Conservation (phyloP, 257 asterid species). For the Primulina tabacum region DNA sequence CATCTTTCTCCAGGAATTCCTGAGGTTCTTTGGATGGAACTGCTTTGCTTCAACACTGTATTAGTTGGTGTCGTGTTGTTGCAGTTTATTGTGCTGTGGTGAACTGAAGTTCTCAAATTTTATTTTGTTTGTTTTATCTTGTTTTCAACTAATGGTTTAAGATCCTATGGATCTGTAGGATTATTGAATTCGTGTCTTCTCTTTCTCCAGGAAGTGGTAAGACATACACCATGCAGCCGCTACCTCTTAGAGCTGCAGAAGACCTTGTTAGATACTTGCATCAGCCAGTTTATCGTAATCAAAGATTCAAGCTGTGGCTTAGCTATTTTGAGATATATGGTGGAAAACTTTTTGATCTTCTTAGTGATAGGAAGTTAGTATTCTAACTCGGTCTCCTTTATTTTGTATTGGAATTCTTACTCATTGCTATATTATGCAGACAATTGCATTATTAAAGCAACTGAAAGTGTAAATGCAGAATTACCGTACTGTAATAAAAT, state of each 20-base stretch:
- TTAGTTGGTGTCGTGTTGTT: conserved; percentile 16
- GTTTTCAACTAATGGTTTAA: conserved; percentile 11
- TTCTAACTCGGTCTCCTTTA: conserved; percentile 31
- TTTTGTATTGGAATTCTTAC: conserved; percentile 22
- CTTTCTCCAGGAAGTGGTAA: conserved; percentile 84
- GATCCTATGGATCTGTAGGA: conserved; percentile 17
- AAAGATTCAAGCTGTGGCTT: conserved; percentile 98
- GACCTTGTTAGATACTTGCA: conserved; percentile 83
- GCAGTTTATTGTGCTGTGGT: conserved; percentile 4
- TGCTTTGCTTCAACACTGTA: conserved; percentile 10
- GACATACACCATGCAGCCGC: conserved; percentile 96
- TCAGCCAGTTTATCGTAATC: conserved; percentile 90
- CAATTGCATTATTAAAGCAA: conserved; percentile 8
- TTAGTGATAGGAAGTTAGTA: conserved; percentile 87
- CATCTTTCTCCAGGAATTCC: conserved; percentile 5
- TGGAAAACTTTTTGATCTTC: conserved; percentile 95
- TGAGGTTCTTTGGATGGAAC: conserved; percentile 11
- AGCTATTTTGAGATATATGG: conserved; percentile 99
- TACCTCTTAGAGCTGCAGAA: conserved; percentile 93
- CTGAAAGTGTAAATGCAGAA: not conserved
- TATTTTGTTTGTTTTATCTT: conserved; percentile 10
- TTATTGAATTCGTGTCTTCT: conserved; percentile 18
- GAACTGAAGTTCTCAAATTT: conserved; percentile 22
- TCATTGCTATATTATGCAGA: conserved; percentile 4
- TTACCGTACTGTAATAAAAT: not conserved